phyloP scores from a whole-genome alignment of 805 yeast species.

The Wickerhamomyces bisporus region DNA sequence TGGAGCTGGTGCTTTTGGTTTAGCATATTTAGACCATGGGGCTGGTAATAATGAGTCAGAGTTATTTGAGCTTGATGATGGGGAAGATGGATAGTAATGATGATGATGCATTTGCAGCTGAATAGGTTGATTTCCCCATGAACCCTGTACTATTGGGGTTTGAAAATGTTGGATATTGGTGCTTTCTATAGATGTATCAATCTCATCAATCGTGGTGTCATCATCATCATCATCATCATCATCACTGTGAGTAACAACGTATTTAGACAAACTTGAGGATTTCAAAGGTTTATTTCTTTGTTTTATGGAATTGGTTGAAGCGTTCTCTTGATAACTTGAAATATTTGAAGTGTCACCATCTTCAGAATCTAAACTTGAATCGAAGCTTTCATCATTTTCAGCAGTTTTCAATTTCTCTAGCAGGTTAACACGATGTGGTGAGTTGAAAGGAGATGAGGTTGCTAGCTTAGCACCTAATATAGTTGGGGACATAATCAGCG shows the following conservation, averaged over 20 bases:
- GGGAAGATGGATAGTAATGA: conserved; percentile 33
- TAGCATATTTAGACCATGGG: conserved; percentile 52
- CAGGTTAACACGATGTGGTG: conserved; percentile 8
- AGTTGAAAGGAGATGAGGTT: conserved; percentile 7
- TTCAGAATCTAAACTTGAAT: not conserved
- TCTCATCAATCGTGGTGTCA: conserved; percentile 2
- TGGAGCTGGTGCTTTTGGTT: conserved; percentile 48
- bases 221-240: conserved; percentile 9
- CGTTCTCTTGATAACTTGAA: not conserved
- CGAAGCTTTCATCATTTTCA: conserved; percentile 3
- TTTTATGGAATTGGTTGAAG: conserved; percentile 3
- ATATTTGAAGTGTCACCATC: conserved; percentile 5
- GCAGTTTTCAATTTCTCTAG: conserved; percentile 6
- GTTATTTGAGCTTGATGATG: conserved; percentile 3
- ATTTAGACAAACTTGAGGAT: conserved; percentile 12
- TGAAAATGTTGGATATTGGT: conserved; percentile 3
- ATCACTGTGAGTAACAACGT: conserved; percentile 8
- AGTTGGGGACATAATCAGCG: conserved; percentile 18
- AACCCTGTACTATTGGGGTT: conserved; percentile 8
- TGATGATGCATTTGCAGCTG: conserved; percentile 40
- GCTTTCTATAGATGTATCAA: conserved; percentile 2
- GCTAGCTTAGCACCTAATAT: conserved; percentile 24
- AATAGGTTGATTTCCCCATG: conserved; percentile 18
- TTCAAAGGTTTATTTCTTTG: conserved; percentile 9
- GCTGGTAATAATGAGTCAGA: conserved; percentile 37